Conservation (phyloP, 2,329 filamentous ascomycete species). For the Exophiala aquamarina region DNA sequence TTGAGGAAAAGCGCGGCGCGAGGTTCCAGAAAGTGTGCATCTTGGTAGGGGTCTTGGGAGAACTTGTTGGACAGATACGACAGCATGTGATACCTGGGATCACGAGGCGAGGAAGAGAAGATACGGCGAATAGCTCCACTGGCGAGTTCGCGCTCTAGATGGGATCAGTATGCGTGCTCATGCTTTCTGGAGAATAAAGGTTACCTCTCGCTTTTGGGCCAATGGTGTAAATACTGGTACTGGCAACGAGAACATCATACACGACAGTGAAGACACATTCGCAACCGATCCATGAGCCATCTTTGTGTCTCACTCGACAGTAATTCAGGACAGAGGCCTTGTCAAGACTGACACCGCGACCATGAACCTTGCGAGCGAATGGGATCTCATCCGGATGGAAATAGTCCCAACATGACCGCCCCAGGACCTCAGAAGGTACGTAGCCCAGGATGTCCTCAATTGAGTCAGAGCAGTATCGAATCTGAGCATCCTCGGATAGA, state of each 20-base stretch:
- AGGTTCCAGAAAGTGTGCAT: slow-evolving; percentile 67
- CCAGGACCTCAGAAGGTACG: slow-evolving; percentile 70
- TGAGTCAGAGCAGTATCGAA: slow-evolving; percentile 81
- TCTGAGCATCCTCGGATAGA: slow-evolving; percentile 70
- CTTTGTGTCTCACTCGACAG: slow-evolving; percentile 66
- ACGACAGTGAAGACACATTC: slow-evolving; percentile 90
- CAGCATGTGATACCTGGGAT: slow-evolving; percentile 87
- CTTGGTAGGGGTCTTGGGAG: slow-evolving; percentile 42
- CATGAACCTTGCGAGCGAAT: slow-evolving; percentile 71
- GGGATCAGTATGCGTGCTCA: slow-evolving; percentile 19
- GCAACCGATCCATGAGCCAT: slow-evolving; percentile 73
- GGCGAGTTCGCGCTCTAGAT: slow-evolving; percentile 69
- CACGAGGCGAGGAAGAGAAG: slow-evolving; percentile 77
- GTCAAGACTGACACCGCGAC: slow-evolving; percentile 71
- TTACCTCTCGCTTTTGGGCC: slow-evolving; percentile 72
- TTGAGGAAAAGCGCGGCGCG: slow-evolving; percentile 83
- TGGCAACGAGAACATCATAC: slow-evolving; percentile 82
- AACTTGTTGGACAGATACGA: slow-evolving; percentile 83
- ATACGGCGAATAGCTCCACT: slow-evolving; percentile 76
- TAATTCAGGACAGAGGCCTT: slow-evolving; percentile 84
- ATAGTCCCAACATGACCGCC: slow-evolving; percentile 78
- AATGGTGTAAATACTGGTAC: slow-evolving; percentile 73
- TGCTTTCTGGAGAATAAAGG: slow-evolving; percentile 35
- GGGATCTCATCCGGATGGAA: slow-evolving; percentile 81
- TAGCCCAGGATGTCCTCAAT: slow-evolving; percentile 82